Evolutionary conservation across 352 stramenopile genomes (phyloP), one percentile per base, ranked within the genome.

Genomic region (Phytophthora sojae): DNA sequence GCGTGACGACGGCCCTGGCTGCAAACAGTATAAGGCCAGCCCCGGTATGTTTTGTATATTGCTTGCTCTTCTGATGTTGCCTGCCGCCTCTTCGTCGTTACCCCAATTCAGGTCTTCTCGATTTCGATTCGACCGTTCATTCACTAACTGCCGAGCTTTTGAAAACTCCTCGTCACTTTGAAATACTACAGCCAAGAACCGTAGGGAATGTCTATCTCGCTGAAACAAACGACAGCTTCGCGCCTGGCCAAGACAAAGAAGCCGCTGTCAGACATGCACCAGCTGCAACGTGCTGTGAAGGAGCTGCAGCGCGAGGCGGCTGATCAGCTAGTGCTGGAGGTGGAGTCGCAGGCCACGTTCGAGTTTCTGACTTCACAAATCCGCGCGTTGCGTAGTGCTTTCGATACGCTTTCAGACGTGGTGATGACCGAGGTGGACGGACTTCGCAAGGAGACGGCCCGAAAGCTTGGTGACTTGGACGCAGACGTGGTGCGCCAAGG

Each of bases 271-370:
- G 88, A 94, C 26, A 88, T 94, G 82, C 86, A 95, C 61, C 88
- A 95, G 59, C 69, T 95, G 6, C 88, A 92, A 57, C 83, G 85
- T 19, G 86, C 85, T 3, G 85, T 95, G 29, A 91, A 90, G 56
- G 85, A 91, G 25, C 73, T 95, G 17, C 88, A 95, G 67, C 83
- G 83, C 9, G 86, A 93, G 49, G 80, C 88, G 4, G 84, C 82
- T 0, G 88, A 95, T 39, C 88, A 95, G 51, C 72, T 95, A 19
- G 78, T 87, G 6, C 67, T 94, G 6, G 88, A 95, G 68, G 77
- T 93, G 19, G 86, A 95, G 61, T 95, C 88, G 0, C 88, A 95
- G 60, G 85, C 88, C 19, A 93, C 88, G 44, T 95, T 95, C 58
- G 86, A 92, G 73, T 95, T 93, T 72, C 51, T 95, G 32, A 93